These are phyloP conservation scores for Eucalyptus cladocalyx DNA, from an alignment of 345 rosid genomes.

Conservation along the genomic window DNA sequence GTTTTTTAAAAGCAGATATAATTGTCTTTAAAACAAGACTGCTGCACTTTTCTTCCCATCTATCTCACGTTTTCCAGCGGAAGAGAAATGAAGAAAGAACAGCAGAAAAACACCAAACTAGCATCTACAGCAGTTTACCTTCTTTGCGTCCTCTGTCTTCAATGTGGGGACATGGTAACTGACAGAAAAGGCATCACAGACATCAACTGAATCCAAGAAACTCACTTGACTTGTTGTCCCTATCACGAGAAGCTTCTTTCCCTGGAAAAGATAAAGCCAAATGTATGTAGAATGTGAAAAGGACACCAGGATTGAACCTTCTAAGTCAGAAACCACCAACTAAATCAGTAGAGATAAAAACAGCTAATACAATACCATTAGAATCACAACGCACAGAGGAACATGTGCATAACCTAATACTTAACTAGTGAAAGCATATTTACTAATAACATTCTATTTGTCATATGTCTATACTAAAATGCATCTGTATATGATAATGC, in stretches of 20 bases:
- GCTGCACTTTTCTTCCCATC: neutral
- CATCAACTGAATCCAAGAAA: conserved; percentile 74
- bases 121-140: conserved; percentile 29
- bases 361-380: neutral
- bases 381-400: neutral
- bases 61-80: neutral
- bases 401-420: neutral
- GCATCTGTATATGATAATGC: neutral
- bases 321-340: neutral
- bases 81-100: neutral
- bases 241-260: conserved; percentile 77
- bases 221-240: conserved; percentile 87
- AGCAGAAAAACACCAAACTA: neutral
- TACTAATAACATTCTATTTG: neutral
- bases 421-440: neutral
- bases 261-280: conserved; percentile 21
- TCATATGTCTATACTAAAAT: neutral
- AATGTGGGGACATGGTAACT: conserved; percentile 57
- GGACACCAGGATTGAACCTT: neutral
- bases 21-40: neutral
- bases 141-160: conserved; percentile 61
- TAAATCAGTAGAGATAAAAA: neutral
- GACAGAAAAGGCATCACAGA: conserved; percentile 64
- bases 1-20: neutral
- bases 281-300: neutral